Percentiles rank a stretch among this genome's conserved stretches.
Evolutionary conservation across 2,329 filamentous ascomycete species (phyloP).

Genomic region (Ascosphaera acerosa): DNA sequence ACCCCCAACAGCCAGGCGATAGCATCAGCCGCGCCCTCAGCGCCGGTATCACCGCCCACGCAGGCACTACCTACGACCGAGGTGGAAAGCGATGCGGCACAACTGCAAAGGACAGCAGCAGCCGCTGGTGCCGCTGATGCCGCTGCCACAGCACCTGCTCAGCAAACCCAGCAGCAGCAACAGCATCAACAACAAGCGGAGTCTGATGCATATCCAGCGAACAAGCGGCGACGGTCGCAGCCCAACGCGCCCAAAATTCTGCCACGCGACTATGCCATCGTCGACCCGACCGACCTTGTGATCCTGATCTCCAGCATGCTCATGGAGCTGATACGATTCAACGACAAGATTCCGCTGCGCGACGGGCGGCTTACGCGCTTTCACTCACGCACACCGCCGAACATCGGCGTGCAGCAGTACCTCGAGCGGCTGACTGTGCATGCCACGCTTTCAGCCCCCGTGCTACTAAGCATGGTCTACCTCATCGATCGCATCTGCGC

Average conservation of each 20-base stretch:
- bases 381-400: constrained; percentile 71
- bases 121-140: too few relatives aligned
- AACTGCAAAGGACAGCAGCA: too few relatives aligned
- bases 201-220: neutral
- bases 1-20: too few relatives aligned
- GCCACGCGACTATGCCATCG: constrained; percentile 52
- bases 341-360: constrained; percentile 64
- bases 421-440: constrained; percentile 79
- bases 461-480: constrained; percentile 96
- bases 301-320: constrained; percentile 86
- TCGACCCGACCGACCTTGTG: constrained; percentile 64
- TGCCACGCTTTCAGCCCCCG: constrained; percentile 73
- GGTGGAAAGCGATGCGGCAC: too few relatives aligned
- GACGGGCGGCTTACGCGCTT: constrained; percentile 79
- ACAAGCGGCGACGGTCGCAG: constrained; percentile 22
- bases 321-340: constrained; percentile 77
- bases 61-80: too few relatives aligned
- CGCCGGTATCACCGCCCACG: too few relatives aligned
- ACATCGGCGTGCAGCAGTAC: constrained; percentile 86
- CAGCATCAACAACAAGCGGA: neutral
- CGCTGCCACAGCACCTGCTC: too few relatives aligned
- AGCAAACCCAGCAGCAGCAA: neutral
- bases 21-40: too few relatives aligned
- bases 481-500: constrained; percentile 91
- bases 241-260: constrained; percentile 26